A percentile compares a stretch with the other conserved stretches of the same genome.
Evolutionary conservation across 129 eudicot genomes (phyloP).

Genomic region (Smallanthus sonchifolius): DNA sequence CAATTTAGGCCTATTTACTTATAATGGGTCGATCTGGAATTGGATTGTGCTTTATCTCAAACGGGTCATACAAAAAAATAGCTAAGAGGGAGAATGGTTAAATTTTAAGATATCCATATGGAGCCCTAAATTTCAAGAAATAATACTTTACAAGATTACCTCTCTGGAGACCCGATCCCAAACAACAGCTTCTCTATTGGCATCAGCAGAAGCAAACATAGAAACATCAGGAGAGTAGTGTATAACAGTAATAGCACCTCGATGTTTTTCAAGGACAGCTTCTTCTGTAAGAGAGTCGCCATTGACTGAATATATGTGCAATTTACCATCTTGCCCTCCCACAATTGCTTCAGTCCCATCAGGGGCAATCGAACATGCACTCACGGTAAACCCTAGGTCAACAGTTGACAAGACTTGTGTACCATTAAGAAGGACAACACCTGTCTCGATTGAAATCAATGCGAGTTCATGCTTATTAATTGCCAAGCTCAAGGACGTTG

Average conservation of each 20-base stretch:
- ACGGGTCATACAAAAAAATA: neutral
- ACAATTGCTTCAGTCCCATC: constrained; percentile 86
- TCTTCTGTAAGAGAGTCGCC: constrained; percentile 77
- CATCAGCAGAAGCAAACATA: constrained; percentile 93
- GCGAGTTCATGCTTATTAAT: constrained; percentile 59
- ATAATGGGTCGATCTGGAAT: neutral
- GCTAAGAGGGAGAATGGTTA: neutral
- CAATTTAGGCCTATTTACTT: neutral
- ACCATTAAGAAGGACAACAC: constrained; percentile 75
- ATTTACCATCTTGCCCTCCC: constrained; percentile 93
- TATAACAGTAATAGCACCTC: constrained; percentile 82
- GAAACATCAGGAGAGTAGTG: constrained; percentile 95
- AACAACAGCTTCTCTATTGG: constrained; percentile 91
- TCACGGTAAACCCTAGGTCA: constrained; percentile 67
- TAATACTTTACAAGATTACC: constrained; percentile 37
- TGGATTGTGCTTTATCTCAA: neutral
- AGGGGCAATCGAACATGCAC: constrained; percentile 78
- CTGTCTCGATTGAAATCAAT: constrained; percentile 65
- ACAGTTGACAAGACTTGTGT: constrained; percentile 59
- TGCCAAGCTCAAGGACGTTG: constrained; percentile 79
- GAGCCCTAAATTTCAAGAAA: neutral
- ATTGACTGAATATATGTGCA: constrained; percentile 65
- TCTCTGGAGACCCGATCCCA: constrained; percentile 86
- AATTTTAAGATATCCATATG: neutral
- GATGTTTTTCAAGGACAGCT: constrained; percentile 86